Conservation (phyloP, 2,329 filamentous ascomycete species). For the Beauveria sp. region DNA sequence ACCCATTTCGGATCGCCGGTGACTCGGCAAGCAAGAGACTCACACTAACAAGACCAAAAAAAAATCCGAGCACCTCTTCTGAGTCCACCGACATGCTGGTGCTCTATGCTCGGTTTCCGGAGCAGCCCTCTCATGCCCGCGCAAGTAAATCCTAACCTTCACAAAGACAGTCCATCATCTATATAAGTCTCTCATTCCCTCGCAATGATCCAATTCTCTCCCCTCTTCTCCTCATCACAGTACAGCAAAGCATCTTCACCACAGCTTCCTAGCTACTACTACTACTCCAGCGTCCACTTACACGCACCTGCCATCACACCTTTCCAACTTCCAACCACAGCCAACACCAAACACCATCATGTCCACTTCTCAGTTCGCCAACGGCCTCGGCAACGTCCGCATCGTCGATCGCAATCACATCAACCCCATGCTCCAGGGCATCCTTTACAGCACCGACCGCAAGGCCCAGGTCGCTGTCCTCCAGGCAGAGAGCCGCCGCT, state of each 20-base stretch:
- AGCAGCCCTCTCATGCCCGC: not conserved
- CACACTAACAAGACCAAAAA: not conserved
- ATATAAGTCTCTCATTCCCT: not conserved
- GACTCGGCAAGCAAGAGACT: conserved; percentile 1
- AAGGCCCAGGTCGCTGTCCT: conserved; percentile 11
- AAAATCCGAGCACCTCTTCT: not conserved
- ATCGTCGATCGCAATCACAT: conserved; percentile 15
- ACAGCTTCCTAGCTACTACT: not conserved
- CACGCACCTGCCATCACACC: not conserved
- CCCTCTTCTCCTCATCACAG: not conserved
- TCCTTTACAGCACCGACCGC: conserved; percentile 13
- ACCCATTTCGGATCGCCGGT: conserved; percentile 4
- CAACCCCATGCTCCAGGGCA: conserved; percentile 15
- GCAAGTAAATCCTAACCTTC: not conserved
- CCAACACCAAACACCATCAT: not conserved
- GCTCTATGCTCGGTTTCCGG: not conserved
- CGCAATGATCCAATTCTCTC: not conserved
- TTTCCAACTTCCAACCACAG: not conserved
- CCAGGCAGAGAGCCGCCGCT: conserved; percentile 6
- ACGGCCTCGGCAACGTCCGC: conserved; percentile 5
- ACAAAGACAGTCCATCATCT: not conserved
- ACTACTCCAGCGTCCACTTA: not conserved
- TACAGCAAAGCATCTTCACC: not conserved
- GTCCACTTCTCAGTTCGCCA: conserved; percentile 7
- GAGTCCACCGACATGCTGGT: not conserved